Evolutionary conservation across 768 basidiomycete genomes (phyloP).

Genomic region (Pisolithus tinctorius): DNA sequence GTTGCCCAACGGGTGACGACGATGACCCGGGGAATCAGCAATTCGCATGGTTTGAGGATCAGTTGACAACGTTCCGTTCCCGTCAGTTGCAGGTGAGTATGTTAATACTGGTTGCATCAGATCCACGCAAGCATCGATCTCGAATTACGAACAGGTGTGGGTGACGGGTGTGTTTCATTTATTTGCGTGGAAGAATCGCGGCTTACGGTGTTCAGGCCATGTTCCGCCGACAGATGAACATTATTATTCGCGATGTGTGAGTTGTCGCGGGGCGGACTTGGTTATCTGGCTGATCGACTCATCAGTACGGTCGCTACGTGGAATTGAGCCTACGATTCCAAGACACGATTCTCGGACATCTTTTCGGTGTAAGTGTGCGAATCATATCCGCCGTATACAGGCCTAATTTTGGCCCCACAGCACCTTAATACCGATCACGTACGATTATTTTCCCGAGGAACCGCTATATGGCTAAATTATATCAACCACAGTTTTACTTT

Average conservation of each 20-base stretch:
- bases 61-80: constrained; percentile 59
- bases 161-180: constrained; percentile 31
- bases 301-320: constrained; percentile 56
- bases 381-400: constrained; percentile 14
- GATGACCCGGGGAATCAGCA: constrained; percentile 85
- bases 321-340: constrained; percentile 78
- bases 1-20: constrained; percentile 54
- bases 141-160: constrained; percentile 33
- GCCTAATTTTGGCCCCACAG: constrained; percentile 30
- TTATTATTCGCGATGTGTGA: constrained; percentile 82
- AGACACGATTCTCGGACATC: constrained; percentile 81
- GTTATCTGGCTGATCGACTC: neutral
- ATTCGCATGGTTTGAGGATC: constrained; percentile 87
- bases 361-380: constrained; percentile 64
- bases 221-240: constrained; percentile 77
- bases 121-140: neutral
- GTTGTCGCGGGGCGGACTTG: constrained; percentile 20
- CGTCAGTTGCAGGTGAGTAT: constrained; percentile 64
- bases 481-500: constrained; percentile 43
- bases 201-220: constrained; percentile 50
- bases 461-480: neutral
- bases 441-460: constrained; percentile 19
- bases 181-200: constrained; percentile 11
- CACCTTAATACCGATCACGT: constrained; percentile 86
- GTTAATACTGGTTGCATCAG: constrained; percentile 2